These are phyloP conservation scores for Monotropa hypopitys DNA, from an alignment of 179 eudicot genomes.

Conservation along the genomic window DNA sequence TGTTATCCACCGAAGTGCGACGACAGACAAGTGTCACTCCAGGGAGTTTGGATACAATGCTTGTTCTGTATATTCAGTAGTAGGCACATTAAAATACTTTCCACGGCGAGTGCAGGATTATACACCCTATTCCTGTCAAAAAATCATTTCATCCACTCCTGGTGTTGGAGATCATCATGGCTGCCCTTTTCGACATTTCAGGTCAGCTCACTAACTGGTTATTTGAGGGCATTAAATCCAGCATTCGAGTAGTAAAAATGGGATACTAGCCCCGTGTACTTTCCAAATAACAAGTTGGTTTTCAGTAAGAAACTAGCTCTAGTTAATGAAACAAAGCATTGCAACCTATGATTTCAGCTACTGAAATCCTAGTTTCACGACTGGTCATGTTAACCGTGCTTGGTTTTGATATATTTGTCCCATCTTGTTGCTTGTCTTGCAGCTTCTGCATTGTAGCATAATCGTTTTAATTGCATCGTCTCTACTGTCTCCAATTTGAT, in stretches of 20 bases:
- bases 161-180: slow-evolving; percentile 98
- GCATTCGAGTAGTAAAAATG: neutral
- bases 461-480: no score
- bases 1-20: neutral
- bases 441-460: no score
- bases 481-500: no score
- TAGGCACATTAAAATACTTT: neutral
- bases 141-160: slow-evolving; percentile 69
- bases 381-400: neutral
- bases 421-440: neutral
- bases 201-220: slow-evolving; percentile 26
- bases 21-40: neutral
- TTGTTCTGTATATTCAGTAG: neutral
- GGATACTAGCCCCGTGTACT: neutral
- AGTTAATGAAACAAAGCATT: no score
- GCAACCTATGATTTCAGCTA: neutral
- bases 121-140: slow-evolving; percentile 91
- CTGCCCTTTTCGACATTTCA: slow-evolving; percentile 95
- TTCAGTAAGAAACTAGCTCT: no score
- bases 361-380: neutral
- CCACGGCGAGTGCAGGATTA: slow-evolving; percentile 50
- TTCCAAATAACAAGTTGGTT: no score
- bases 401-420: neutral
- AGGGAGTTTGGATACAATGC: neutral
- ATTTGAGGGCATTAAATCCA: neutral